Evolutionary conservation across 1,284 basidiomycete species (phyloP).

Genomic region (Coriolopsis trogii): DNA sequence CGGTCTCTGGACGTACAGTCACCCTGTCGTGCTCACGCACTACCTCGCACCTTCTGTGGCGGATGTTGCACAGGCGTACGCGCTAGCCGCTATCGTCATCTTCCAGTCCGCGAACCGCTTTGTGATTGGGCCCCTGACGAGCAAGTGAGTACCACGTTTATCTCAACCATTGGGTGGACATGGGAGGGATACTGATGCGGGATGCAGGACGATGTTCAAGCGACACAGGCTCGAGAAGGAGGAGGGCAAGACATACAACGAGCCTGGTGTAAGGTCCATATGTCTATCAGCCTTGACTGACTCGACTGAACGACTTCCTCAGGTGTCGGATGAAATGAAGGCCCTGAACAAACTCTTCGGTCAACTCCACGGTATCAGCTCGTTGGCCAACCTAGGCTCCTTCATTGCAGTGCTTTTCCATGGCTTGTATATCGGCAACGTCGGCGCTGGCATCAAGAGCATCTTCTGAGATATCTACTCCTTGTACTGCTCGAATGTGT

Average conservation of each 20-base stretch:
- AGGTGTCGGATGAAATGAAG: constrained; percentile 75
- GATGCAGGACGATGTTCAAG: constrained; percentile 66
- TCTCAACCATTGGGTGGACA: no score
- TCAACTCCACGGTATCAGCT: constrained; percentile 68
- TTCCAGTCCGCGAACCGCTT: constrained; percentile 60
- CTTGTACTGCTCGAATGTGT: background rate
- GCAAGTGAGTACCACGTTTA: constrained; percentile 49
- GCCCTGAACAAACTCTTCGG: constrained; percentile 67
- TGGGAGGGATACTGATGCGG: background rate
- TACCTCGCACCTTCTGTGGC: constrained; percentile 50
- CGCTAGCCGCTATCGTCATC: constrained; percentile 52
- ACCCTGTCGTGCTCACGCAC: constrained; percentile 61
- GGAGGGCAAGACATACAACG: constrained; percentile 71
- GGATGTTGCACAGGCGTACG: constrained; percentile 74
- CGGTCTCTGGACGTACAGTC: constrained; percentile 63
- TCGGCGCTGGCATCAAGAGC: constrained; percentile 40
- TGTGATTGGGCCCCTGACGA: constrained; percentile 66
- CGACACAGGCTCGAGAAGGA: constrained; percentile 74
- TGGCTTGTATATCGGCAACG: constrained; percentile 69
- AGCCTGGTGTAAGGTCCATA: constrained; percentile 53
- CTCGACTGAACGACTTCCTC: background rate
- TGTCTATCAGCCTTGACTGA: background rate
- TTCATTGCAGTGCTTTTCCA: constrained; percentile 69
- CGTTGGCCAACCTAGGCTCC: constrained; percentile 63
- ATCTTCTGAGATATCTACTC: constrained; percentile 7